These are phyloP conservation scores for Termitomyces eurrhizus DNA, from an alignment of 768 basidiomycete species.

Conservation along the genomic window DNA sequence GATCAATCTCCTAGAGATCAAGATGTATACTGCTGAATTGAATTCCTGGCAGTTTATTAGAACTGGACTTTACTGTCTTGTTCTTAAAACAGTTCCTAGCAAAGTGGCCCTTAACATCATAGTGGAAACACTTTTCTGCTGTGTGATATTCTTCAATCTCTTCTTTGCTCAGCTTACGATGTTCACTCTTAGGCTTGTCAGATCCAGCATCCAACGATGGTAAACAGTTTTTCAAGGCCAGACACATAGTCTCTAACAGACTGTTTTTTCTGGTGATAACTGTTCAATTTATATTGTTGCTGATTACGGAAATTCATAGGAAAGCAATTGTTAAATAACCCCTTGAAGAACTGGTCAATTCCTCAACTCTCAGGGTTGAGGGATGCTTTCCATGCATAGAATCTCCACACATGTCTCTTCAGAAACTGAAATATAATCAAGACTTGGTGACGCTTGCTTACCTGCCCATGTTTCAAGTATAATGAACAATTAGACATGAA, in stretches of 20 bases:
- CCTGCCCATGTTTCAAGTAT: too few relatives aligned
- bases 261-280: background rate
- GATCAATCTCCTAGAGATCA: background rate
- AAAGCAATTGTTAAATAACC: background rate
- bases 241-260: background rate
- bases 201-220: background rate
- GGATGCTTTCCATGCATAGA: background rate
- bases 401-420: too few relatives aligned
- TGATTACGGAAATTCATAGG: background rate
- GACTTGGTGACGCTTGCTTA: too few relatives aligned
- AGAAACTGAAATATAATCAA: background rate
- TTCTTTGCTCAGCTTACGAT: background rate
- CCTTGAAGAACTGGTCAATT: background rate
- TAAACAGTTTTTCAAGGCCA: background rate
- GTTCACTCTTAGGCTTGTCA: background rate
- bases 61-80: background rate
- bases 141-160: background rate
- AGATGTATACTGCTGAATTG: background rate
- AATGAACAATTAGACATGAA: too few relatives aligned
- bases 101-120: background rate
- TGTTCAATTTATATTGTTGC: background rate
- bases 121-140: background rate
- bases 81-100: background rate
- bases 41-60: background rate
- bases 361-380: background rate